Evolutionary conservation across 306 rosid genomes (phyloP), one percentile per base, ranked within the genome.

Genomic region (Argentina anserina): DNA sequence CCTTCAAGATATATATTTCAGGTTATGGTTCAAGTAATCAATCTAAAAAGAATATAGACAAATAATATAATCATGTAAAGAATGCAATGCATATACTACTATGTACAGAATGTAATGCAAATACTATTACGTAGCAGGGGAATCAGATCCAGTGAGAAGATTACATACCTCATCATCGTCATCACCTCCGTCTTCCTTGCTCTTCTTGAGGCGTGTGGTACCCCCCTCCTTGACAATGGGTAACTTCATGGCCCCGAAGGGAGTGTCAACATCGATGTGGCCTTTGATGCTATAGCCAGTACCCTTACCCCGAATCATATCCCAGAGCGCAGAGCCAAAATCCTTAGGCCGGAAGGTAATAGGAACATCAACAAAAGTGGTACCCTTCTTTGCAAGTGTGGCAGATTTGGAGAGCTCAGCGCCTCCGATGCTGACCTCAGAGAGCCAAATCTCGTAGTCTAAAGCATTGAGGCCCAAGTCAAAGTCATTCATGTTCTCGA

Each of bases 271-370:
- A 83, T 88, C 58, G 56, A 95, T 76, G 74, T 88, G 26, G 53
- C 99, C 99, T 75, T 87, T 95, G 67, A 95, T 64, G 81, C 82
- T 62, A 82, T 95, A 95, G 74, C 97, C 97, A 0, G 90, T 92
- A 9, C 99, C 97, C 78, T n/a, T 86, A 74, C 97, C 99, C 76
- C 99, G 87, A 23, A 95, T 91, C 93, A 95, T 95, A 78, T 91
- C 97, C 99, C 99, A 95, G 18, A 95, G 71, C 1, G 97, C 99
- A 75, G 97, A 91, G 28, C 99, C 97, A 25, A 90, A 87, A 71
- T 91, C 97, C 89, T 95, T 90, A 2, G 97, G 99, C 88, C 84
- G 88, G 76, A 95, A 95, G 79, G 92, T 88, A 65, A 95, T 79
- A 6, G 99, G 99, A 68, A 91, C 25, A 34, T 90, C 92, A 31